Conservation (phyloP, 768 basidiomycete genomes). For the Hemileccinum rubropunctum region DNA sequence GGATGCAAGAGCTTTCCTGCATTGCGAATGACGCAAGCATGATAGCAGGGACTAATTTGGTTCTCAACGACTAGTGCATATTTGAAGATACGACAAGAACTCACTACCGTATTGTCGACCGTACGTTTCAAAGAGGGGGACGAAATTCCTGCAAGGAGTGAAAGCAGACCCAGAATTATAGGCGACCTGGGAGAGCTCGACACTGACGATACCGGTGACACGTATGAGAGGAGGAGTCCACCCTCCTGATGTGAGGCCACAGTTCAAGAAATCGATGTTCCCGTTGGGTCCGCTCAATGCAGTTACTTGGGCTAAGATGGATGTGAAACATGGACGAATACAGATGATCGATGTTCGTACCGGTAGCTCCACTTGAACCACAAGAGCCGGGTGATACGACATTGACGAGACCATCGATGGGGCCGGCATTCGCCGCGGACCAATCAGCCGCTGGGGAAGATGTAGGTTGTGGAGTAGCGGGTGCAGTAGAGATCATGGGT, state of each 20-base stretch:
- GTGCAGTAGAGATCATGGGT: too few relatives aligned
- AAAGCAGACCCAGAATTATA: slow-evolving; percentile 53
- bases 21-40: slow-evolving; percentile 84
- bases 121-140: slow-evolving; percentile 54
- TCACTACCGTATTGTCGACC: slow-evolving; percentile 43
- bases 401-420: slow-evolving; percentile 29
- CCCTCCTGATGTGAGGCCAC: slow-evolving; percentile 58
- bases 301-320: too few relatives aligned
- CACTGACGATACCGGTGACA: slow-evolving; percentile 42
- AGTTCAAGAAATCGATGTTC: slow-evolving; percentile 59
- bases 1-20: slow-evolving; percentile 82
- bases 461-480: slow-evolving; percentile 1
- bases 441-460: background rate
- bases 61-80: background rate
- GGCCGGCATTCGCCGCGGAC: background rate
- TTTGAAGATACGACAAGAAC: slow-evolving; percentile 12
- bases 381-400: too few relatives aligned
- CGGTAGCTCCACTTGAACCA: too few relatives aligned
- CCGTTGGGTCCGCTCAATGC: too few relatives aligned
- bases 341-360: too few relatives aligned
- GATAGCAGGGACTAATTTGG: slow-evolving; percentile 60
- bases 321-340: too few relatives aligned
- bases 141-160: slow-evolving; percentile 50
- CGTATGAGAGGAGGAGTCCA: slow-evolving; percentile 72
- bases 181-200: slow-evolving; percentile 36